Percentiles rank a stretch among this genome's conserved stretches.
Conservation (phyloP, 331 rosid genomes). For the Telfairia occidentalis region DNA sequence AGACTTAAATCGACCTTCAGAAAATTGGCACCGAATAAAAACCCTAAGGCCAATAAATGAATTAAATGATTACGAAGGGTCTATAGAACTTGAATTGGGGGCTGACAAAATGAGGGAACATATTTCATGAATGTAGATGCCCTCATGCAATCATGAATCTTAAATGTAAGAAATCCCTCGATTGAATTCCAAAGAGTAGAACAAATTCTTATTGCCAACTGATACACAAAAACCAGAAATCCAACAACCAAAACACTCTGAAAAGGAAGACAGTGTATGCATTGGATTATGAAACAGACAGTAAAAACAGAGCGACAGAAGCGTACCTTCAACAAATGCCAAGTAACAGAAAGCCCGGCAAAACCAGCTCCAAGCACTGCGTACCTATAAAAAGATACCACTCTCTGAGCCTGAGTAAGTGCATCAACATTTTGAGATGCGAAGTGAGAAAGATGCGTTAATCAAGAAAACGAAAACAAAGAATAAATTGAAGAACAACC, state of each 20-base stretch:
- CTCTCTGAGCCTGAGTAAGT: slow-evolving; percentile 9
- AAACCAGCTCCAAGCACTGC: slow-evolving; percentile 97
- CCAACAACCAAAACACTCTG: not conserved
- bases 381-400: slow-evolving; percentile 25
- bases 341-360: slow-evolving; percentile 78
- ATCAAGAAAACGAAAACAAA: not conserved
- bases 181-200: not conserved
- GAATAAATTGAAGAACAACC: slow-evolving; percentile 23
- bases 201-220: not conserved
- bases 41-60: no score
- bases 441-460: not conserved
- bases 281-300: not conserved
- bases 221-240: not conserved
- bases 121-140: not conserved
- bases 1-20: no score
- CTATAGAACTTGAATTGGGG: not conserved
- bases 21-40: no score
- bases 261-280: not conserved
- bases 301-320: not conserved
- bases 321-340: slow-evolving; percentile 57
- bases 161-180: not conserved
- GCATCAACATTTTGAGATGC: slow-evolving; percentile 20
- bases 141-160: not conserved
- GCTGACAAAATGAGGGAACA: not conserved
- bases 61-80: not conserved